These are phyloP conservation scores for Penicillium sp. DNA, from an alignment of 2,329 filamentous ascomycete genomes.

Conservation along the genomic window DNA sequence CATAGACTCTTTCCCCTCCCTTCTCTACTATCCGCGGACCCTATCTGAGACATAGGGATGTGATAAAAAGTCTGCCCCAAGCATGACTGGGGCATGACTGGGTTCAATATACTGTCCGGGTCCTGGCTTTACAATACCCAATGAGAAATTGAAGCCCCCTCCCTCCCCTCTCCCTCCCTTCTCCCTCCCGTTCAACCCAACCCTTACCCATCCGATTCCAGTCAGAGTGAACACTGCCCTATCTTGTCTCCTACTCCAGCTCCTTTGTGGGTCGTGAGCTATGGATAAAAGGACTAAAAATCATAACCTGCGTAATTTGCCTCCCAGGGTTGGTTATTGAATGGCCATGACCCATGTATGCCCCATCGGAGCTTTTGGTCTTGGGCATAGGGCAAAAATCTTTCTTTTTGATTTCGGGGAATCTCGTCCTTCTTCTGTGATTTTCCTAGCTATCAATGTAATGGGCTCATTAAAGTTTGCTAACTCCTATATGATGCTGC, in stretches of 20 bases:
- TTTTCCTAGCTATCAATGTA: no score
- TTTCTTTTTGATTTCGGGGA: not conserved
- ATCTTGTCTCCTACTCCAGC: not conserved
- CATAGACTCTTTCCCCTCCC: not conserved
- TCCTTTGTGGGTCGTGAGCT: not conserved
- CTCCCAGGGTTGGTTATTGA: not conserved
- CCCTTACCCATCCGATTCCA: not conserved
- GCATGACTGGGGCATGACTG: not conserved
- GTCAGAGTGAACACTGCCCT: not conserved
- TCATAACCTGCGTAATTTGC: not conserved
- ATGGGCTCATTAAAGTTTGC: no score
- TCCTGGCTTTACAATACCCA: not conserved
- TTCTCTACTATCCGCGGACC: not conserved
- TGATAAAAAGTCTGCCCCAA: not conserved
- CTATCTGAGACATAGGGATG: conserved; percentile 1
- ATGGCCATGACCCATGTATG: not conserved
- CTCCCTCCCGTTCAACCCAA: no score
- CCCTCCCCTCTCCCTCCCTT: not conserved
- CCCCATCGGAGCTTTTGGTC: no score
- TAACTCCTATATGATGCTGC: no score
- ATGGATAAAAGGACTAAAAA: not conserved
- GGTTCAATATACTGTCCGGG: not conserved
- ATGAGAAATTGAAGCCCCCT: not conserved
- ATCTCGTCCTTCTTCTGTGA: no score
- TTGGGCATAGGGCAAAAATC: not conserved